These are phyloP conservation scores for Alternaria postmessia DNA, from an alignment of 2,329 filamentous ascomycete species.

Conservation along the genomic window DNA sequence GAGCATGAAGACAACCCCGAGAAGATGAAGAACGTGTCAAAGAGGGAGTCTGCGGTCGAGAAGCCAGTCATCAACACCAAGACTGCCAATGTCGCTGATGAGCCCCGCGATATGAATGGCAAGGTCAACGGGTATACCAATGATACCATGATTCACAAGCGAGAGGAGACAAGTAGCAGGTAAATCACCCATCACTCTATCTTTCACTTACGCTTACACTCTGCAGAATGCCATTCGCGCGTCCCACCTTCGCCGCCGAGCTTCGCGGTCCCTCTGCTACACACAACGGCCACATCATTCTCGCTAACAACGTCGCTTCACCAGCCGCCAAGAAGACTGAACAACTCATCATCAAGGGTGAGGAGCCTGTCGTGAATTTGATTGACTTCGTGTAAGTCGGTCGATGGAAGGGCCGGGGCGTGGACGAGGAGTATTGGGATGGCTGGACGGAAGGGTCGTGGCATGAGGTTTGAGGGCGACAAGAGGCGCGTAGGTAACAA, in stretches of 20 bases:
- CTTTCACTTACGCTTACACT: neutral
- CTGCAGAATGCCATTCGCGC: constrained; percentile 1
- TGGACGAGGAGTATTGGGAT: neutral
- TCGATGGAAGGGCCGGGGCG: neutral
- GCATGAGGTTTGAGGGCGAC: neutral
- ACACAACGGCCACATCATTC: constrained; percentile 21
- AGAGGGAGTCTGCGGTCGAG: neutral
- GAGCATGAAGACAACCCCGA: neutral
- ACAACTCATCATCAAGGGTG: constrained; percentile 2
- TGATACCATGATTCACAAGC: neutral
- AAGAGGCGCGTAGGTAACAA: too few relatives aligned
- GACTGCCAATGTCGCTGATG: neutral
- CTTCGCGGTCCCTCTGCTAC: constrained; percentile 9
- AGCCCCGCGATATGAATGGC: too few relatives aligned
- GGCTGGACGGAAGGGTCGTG: neutral
- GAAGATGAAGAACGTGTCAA: neutral
- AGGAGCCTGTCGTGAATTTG: neutral
- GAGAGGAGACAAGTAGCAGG: constrained; percentile 8
- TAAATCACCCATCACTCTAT: neutral
- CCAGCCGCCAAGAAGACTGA: neutral
- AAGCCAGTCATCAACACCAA: neutral
- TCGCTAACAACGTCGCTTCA: constrained; percentile 14
- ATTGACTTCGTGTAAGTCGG: constrained; percentile 1
- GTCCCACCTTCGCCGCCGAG: constrained; percentile 16
- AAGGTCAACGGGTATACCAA: neutral